These are phyloP conservation scores for Bryopsis sp. DNA, from an alignment of 139 green algal species.

Conservation along the genomic window DNA sequence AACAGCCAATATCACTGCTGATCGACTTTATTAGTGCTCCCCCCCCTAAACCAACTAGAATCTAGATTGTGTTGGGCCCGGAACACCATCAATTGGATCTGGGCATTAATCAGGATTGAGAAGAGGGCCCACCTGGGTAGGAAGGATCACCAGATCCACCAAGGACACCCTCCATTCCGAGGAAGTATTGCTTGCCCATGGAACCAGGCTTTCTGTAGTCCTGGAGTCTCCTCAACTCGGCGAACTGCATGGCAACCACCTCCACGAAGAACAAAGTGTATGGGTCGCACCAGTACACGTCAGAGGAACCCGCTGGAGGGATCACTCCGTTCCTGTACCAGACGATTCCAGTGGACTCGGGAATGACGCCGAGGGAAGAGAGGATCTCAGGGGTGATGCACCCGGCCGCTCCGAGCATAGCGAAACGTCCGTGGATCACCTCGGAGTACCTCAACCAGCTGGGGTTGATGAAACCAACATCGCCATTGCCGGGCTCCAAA, in stretches of 20 bases:
- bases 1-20: too few species aligned
- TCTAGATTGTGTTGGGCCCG: too few species aligned
- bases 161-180: conserved; percentile 82
- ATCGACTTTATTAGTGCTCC: too few species aligned
- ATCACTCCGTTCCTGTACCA: conserved; percentile 91
- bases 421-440: conserved; percentile 65
- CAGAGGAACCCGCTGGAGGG: conserved; percentile 57
- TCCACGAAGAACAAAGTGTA: conserved; percentile 93
- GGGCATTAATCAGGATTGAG: too few species aligned
- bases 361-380: conserved; percentile 64
- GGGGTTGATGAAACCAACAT: conserved; percentile 85
- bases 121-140: conserved; percentile 84
- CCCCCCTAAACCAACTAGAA: too few species aligned
- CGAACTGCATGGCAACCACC: conserved; percentile 90
- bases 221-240: conserved; percentile 81
- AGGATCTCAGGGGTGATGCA: conserved; percentile 92
- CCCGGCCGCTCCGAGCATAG: conserved; percentile 95
- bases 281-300: conserved; percentile 83
- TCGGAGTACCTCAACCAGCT: conserved; percentile 81
- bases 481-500: conserved; percentile 73
- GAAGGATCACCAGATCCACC: conserved; percentile 76
- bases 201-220: conserved; percentile 81
- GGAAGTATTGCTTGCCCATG: conserved; percentile 90
- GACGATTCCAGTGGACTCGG: conserved; percentile 54
- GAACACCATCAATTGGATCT: too few species aligned